Evolutionary conservation across 2,329 filamentous ascomycete species (phyloP), one percentile per base, ranked within the genome.

Genomic region (Plectosphaerella plurivora): DNA sequence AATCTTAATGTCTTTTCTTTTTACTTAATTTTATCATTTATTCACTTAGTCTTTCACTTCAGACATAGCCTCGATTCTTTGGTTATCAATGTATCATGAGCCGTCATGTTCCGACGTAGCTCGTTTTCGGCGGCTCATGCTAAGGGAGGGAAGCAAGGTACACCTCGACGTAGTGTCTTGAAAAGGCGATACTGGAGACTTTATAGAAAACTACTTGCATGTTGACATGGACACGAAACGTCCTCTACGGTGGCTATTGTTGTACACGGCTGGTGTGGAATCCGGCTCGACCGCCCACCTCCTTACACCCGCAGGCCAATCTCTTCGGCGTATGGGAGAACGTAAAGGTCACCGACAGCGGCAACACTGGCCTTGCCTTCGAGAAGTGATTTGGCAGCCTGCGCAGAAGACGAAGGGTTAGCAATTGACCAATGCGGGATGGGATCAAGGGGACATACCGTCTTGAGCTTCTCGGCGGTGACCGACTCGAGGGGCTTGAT

Each of bases 251-350:
- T 51, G 52, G 51, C 59, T 65, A 61, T 65, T 74, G 67, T 73
- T 74, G 69, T 73, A 73, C 71, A 74, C 65, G 65, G 61, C 52
- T 56, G 45, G 39, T 56, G 49, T 50, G 51, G 28, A 33, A 33
- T 12, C 45, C 61, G 61, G 57, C 57, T 60, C 60, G 57, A 58
- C 61, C 7, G 28, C 28, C 11, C 55, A 57, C 54, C 61, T 54
- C 59, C 83, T 83, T 95, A 99, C 82, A 96, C 91, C 71, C 87
- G 90, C 68, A 99, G 83, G 63, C 93, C 95, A 70, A 99, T 80
- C 69, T 99, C 94, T 75, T 92, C 89, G 60, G 91, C 94, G 69
- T 87, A 99, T 53, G 94, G 94, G 68, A 99, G 84, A 65, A 87
- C 82, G 73, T 90, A 88, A 63, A 99, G 82, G 70, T 99, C 94